phyloP scores from a whole-genome alignment of 352 stramenopile species.

The Phytophthora tentaculata region DNA sequence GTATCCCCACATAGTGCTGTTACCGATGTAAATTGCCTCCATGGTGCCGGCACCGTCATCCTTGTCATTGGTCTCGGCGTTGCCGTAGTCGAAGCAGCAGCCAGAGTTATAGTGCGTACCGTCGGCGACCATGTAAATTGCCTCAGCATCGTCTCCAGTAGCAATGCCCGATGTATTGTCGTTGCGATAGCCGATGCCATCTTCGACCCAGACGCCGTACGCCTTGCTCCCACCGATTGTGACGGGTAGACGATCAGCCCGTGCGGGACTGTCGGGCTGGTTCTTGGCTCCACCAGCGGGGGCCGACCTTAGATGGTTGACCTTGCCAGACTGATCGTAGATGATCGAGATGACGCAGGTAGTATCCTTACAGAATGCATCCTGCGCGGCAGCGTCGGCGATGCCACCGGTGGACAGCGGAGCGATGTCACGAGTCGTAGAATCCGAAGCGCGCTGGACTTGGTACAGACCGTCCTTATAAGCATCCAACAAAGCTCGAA shows the following conservation, averaged over 20 bases:
- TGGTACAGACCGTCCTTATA: constrained; percentile 28
- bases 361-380: constrained; percentile 25
- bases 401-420: constrained; percentile 15
- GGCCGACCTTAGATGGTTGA: constrained; percentile 29
- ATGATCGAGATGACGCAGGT: constrained; percentile 30
- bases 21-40: constrained; percentile 31
- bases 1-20: constrained; percentile 19
- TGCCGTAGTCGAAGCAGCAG: constrained; percentile 36
- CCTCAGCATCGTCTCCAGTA: constrained; percentile 25
- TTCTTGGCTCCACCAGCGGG: constrained; percentile 32
- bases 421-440: constrained; percentile 21
- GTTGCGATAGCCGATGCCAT: constrained; percentile 30
- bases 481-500: constrained; percentile 20
- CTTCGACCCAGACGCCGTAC: constrained; percentile 28
- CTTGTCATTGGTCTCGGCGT: constrained; percentile 29
- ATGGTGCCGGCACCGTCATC: constrained; percentile 29
- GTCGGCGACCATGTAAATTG: constrained; percentile 32
- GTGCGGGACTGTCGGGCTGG: constrained; percentile 12
- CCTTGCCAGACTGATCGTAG: constrained; percentile 35
- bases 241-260: constrained; percentile 20
- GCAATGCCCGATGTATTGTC: constrained; percentile 19
- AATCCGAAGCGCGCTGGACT: constrained; percentile 25
- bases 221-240: constrained; percentile 20
- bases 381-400: constrained; percentile 19
- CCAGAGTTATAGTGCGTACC: constrained; percentile 27